Conservation (phyloP, 2,329 filamentous ascomycete genomes). For the Purpureocillium takamizusanense region DNA sequence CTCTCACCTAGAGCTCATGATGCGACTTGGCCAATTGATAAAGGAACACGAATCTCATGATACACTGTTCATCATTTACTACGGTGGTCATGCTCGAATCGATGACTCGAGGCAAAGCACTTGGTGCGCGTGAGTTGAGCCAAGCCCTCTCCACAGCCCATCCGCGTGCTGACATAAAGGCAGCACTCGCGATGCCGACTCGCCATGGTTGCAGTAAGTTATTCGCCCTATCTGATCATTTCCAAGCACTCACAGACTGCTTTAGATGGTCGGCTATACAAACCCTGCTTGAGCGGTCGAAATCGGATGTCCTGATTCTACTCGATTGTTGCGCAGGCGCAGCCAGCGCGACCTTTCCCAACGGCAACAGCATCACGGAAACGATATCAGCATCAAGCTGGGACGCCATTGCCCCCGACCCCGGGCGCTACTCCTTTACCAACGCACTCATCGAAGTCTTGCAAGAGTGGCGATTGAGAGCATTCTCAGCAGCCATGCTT, state of each 20-base stretch:
- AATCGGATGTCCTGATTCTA: constrained; percentile 48
- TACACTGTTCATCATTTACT: constrained; percentile 49
- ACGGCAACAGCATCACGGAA: constrained; percentile 49
- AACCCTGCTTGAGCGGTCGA: constrained; percentile 46
- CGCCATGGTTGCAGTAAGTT: constrained; percentile 46
- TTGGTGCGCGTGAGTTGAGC: constrained; percentile 44
- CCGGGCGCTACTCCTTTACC: constrained; percentile 51
- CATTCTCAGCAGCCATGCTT: constrained; percentile 51
- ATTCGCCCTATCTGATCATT: neutral
- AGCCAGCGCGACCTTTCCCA: constrained; percentile 50
- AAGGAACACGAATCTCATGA: constrained; percentile 46
- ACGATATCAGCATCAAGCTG: constrained; percentile 54
- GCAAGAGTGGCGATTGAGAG: constrained; percentile 44
- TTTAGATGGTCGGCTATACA: constrained; percentile 50
- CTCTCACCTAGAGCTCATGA: constrained; percentile 48
- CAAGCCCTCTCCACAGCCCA: too few species aligned
- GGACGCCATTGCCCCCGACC: constrained; percentile 52
- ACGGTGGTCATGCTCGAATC: constrained; percentile 50
- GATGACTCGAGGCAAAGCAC: constrained; percentile 51
- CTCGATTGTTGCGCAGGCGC: constrained; percentile 52
- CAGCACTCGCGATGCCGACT: constrained; percentile 40
- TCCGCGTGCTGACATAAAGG: constrained; percentile 4
- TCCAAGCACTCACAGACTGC: constrained; percentile 2
- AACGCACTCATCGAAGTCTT: constrained; percentile 50
- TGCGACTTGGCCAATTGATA: constrained; percentile 46